phyloP scores from a whole-genome alignment of 805 yeast species.

The Yamadazyma olivae region DNA sequence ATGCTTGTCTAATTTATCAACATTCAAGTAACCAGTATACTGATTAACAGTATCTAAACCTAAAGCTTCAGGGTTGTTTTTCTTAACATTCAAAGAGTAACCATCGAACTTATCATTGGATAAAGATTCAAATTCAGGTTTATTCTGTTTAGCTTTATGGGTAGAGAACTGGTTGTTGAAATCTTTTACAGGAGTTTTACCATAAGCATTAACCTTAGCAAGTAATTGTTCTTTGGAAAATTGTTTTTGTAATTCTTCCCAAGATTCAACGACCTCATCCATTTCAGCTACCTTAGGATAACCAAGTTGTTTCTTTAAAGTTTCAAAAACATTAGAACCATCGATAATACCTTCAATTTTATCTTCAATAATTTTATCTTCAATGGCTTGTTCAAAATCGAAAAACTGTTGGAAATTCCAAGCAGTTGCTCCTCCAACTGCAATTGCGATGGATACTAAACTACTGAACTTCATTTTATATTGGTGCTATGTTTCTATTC shows the following conservation, averaged over 20 bases:
- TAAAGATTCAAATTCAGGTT: constrained; percentile 16
- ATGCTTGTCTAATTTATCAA: constrained; percentile 52
- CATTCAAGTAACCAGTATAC: constrained; percentile 39
- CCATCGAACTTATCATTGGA: constrained; percentile 19
- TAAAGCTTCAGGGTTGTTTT: constrained; percentile 31
- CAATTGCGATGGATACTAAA: constrained; percentile 9
- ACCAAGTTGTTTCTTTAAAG: constrained; percentile 5
- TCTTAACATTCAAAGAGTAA: constrained; percentile 28
- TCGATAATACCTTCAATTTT: background rate
- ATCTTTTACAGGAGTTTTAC: background rate
- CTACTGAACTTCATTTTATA: constrained; percentile 14
- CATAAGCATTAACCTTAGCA: constrained; percentile 6
- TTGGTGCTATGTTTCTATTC: no score
- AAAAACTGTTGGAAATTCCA: constrained; percentile 9
- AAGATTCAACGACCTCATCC: constrained; percentile 12
- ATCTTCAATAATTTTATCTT: background rate
- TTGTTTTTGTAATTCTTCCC: constrained; percentile 14
- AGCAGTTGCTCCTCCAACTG: constrained; percentile 9
- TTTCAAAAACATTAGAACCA: constrained; percentile 1
- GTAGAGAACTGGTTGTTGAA: constrained; percentile 3
- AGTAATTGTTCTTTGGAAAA: constrained; percentile 10
- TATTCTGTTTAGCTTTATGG: background rate
- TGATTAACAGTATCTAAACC: constrained; percentile 37
- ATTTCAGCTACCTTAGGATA: constrained; percentile 7
- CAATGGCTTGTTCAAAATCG: constrained; percentile 1